Base-by-base conservation (phyloP, 345 rosid genomes). In the Atalantia buxifolia region DNA sequence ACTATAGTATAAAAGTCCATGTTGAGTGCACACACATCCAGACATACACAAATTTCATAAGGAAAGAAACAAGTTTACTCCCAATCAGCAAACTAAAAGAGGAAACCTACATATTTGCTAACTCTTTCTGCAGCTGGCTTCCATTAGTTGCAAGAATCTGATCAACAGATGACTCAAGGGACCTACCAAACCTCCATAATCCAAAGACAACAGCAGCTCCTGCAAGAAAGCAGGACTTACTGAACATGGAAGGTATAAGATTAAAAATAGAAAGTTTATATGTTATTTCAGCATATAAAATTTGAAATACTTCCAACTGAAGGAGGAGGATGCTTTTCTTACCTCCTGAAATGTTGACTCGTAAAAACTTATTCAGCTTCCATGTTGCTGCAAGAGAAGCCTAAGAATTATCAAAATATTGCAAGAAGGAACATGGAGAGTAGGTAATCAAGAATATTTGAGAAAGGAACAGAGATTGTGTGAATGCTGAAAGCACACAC, bases 101-200 rank as follows among this genome's bases (percentile, higher is more conserved):
- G 68, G 75, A 61, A 71, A 77, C 92, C 73, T 88, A 91, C 98
- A 95, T 87, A 77, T 84, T 87, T 67, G 93, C 97, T 65, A 93
- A 86, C 81, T 87, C 95, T 83, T 76, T 85, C 85, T 90, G 93
- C 75, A 92, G 84, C 64, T 82, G 86, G 71, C 86, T 93, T 70
- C 94, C 94, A 67, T 92, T 89, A 78, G 83, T 82, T 38, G 80
- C 77, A 82, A 95, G 93, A 83, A 93, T 86, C 82, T 80, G 74
- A 77, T 93, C 97, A 77, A 84, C 81, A 71, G 80, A 87, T 22
- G 90, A 84, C 64, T 84, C 82, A 2, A 87, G 71, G n/a, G 88
- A 85, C 66, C 79, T 84, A 27, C 57, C 38, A 68, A 74, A 78
- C 61, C 78, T 80, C 90, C 85, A 73, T 21, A 74, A 38, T 76